These are phyloP conservation scores for Verticillium longisporum DNA, from an alignment of 2,329 filamentous ascomycete genomes.

Conservation along the genomic window DNA sequence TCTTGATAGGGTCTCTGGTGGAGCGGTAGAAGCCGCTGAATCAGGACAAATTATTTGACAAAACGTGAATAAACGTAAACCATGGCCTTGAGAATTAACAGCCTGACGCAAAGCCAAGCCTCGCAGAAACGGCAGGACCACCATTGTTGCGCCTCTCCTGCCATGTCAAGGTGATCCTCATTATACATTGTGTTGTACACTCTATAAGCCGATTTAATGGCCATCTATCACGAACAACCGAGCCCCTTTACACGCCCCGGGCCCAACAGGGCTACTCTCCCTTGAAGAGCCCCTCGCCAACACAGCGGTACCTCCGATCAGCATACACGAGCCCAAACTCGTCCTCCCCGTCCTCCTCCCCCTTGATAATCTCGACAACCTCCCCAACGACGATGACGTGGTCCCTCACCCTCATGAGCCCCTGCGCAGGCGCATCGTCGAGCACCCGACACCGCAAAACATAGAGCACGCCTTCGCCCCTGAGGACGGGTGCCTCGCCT, in stretches of 20 bases:
- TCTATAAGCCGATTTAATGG: background rate
- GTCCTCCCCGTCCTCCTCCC: slow-evolving; percentile 14
- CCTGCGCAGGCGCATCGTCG: slow-evolving; percentile 27
- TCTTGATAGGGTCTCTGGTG: too few relatives aligned
- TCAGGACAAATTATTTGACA: too few relatives aligned
- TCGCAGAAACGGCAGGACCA: background rate
- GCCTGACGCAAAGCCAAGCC: background rate
- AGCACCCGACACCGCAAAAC: slow-evolving; percentile 36
- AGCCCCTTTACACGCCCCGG: background rate
- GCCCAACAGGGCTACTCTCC: background rate
- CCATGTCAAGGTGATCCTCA: background rate
- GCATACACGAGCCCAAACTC: slow-evolving; percentile 42
- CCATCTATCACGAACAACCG: background rate
- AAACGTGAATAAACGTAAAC: too few relatives aligned
- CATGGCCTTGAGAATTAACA: too few relatives aligned
- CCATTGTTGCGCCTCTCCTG: background rate
- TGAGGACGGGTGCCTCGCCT: slow-evolving; percentile 32
- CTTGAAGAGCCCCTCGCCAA: slow-evolving; percentile 27
- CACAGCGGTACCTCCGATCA: slow-evolving; percentile 38
- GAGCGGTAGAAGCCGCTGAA: too few relatives aligned
- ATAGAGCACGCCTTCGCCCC: slow-evolving; percentile 45
- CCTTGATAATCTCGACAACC: slow-evolving; percentile 36
- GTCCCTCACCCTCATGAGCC: slow-evolving; percentile 40
- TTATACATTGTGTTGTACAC: background rate
- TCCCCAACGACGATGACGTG: slow-evolving; percentile 47